These are phyloP conservation scores for Strigomonas culicis DNA, from an alignment of 208 protist species.

Conservation along the genomic window DNA sequence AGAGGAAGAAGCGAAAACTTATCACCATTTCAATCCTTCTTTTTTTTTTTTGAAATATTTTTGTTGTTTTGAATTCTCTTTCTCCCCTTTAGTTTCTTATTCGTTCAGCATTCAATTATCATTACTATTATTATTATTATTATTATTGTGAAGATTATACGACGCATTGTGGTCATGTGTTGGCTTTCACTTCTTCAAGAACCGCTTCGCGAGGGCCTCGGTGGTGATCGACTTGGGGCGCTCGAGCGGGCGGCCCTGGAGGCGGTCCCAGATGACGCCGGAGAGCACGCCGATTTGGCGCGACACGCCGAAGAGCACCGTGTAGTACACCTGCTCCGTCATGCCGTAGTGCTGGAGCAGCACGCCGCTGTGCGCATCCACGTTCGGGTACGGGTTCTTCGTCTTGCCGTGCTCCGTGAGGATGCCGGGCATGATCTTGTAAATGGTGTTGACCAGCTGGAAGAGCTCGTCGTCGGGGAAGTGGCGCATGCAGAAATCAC, in stretches of 20 bases:
- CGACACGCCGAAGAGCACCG: conserved; percentile 97
- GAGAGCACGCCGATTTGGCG: conserved; percentile 95
- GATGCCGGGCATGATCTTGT: conserved; percentile 92
- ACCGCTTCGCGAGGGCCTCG: conserved; percentile 72
- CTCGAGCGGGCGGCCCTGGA: conserved; percentile 94
- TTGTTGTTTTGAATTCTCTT: conserved; percentile 9
- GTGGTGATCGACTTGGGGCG: conserved; percentile 95
- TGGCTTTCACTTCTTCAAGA: conserved; percentile 27
- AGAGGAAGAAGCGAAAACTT: neutral
- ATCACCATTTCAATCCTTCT: neutral
- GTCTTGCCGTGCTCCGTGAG: conserved; percentile 98
- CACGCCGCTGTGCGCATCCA: conserved; percentile 96
- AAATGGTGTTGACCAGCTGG: conserved; percentile 91
- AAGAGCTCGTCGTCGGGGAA: conserved; percentile 96
- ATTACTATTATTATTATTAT: conserved; percentile 3
- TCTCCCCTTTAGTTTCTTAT: neutral
- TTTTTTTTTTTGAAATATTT: conserved; percentile 2
- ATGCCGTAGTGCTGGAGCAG: conserved; percentile 96
- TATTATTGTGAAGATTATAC: neutral
- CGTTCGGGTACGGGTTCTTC: conserved; percentile 98
- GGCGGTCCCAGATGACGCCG: conserved; percentile 93
- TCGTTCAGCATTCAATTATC: neutral
- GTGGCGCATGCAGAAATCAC: conserved; percentile 96
- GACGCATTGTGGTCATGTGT: no score
- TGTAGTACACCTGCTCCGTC: conserved; percentile 96